phyloP scores from a whole-genome alignment of 805 yeast species.

The Tetrapisispora namnaoensis region DNA sequence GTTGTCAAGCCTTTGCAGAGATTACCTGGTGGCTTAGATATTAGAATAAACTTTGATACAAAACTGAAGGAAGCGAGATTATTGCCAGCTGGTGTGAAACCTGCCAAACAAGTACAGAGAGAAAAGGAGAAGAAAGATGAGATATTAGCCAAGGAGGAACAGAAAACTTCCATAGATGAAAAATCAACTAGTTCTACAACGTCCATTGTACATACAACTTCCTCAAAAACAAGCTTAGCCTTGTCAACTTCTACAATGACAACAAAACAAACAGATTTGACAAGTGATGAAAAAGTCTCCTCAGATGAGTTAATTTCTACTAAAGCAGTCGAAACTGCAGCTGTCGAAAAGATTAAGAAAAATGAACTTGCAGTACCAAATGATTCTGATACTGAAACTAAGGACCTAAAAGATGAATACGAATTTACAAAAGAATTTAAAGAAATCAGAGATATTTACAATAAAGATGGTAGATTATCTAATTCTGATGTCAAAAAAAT shows the following conservation, averaged over 20 bases:
- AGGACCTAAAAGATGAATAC: constrained; percentile 7
- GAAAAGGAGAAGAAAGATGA: neutral
- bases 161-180: neutral
- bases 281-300: too few relatives aligned
- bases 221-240: neutral
- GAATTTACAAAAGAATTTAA: constrained; percentile 26
- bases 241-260: neutral
- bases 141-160: neutral
- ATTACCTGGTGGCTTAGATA: constrained; percentile 68
- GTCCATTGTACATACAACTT: too few relatives aligned
- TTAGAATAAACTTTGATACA: constrained; percentile 65
- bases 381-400: neutral
- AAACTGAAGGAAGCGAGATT: constrained; percentile 61
- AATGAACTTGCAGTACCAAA: neutral
- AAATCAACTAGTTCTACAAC: neutral
- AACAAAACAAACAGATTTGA: neutral
- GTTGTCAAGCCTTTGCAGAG: constrained; percentile 57
- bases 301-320: neutral
- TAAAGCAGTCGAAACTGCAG: neutral
- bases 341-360: neutral
- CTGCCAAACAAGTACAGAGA: constrained; percentile 2
- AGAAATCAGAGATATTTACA: constrained; percentile 18
- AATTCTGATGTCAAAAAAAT: constrained; percentile 10
- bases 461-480: constrained; percentile 4
- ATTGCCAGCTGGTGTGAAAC: constrained; percentile 4